Conservation (phyloP, 1,139 yeast genomes). For the Suhomyces chickasaworum region DNA sequence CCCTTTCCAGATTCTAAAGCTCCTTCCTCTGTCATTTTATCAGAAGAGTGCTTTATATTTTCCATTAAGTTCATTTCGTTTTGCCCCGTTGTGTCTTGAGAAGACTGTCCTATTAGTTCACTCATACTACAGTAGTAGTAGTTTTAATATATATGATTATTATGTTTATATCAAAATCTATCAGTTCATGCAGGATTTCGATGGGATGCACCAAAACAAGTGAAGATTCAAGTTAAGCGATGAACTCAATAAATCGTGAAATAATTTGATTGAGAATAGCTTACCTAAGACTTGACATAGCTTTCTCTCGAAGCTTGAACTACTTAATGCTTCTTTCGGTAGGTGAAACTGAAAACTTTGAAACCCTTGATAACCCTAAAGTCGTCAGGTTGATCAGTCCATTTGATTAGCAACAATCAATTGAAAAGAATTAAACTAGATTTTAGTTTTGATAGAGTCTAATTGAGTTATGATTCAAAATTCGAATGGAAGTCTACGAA, state of each 20-base stretch:
- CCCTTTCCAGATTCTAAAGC: not conserved
- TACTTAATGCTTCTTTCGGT: not conserved
- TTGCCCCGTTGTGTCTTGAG: not conserved
- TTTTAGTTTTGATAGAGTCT: no score
- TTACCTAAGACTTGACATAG: no score
- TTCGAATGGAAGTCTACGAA: no score
- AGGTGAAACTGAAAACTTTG: not conserved
- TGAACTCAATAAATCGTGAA: not conserved
- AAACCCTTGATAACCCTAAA: no score
- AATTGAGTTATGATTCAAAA: no score
- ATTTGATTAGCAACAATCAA: no score
- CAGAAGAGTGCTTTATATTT: not conserved
- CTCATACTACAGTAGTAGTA: constrained; percentile 2
- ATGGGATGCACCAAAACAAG: not conserved
- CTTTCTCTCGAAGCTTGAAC: no score
- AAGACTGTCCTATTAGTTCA: not conserved
- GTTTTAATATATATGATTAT: not conserved
- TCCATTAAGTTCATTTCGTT: not conserved
- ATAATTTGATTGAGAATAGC: not conserved
- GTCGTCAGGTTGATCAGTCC: no score
- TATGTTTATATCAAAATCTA: constrained; percentile 5
- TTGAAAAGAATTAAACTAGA: no score
- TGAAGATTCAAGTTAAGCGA: not conserved
- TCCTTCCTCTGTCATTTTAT: not conserved
- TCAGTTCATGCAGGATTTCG: constrained; percentile 6